Conservation (phyloP, 1,284 basidiomycete species). For the Cystobasidium sp. region DNA sequence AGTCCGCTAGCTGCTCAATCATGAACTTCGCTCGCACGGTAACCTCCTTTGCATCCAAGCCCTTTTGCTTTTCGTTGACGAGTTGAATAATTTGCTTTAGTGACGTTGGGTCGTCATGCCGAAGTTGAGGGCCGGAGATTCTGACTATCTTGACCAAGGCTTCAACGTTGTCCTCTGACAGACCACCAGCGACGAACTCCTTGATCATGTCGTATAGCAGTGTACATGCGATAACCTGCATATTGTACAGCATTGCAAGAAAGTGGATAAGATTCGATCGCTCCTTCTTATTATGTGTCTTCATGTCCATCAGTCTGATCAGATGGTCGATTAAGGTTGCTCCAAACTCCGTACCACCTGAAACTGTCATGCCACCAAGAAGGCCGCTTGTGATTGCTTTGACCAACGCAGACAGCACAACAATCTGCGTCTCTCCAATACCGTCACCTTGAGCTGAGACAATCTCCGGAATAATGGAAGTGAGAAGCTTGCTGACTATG, state of each 20-base stretch:
- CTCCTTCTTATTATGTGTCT: conserved; percentile 66
- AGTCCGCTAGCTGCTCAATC: conserved; percentile 84
- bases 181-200: conserved; percentile 67
- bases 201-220: conserved; percentile 90
- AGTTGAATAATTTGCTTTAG: conserved; percentile 64
- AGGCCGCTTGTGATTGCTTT: conserved; percentile 81
- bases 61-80: conserved; percentile 73
- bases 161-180: conserved; percentile 82
- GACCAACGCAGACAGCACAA: conserved; percentile 86
- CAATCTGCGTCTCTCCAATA: conserved; percentile 83
- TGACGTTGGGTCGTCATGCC: conserved; percentile 66
- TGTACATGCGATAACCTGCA: conserved; percentile 85
- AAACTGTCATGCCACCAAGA: conserved; percentile 85
- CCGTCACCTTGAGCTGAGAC: conserved; percentile 81
- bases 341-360: conserved; percentile 50
- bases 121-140: conserved; percentile 84
- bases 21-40: conserved; percentile 87
- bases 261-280: conserved; percentile 85
- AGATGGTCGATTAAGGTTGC: conserved; percentile 46
- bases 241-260: conserved; percentile 91
- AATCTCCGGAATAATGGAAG: conserved; percentile 76
- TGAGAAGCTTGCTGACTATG: conserved; percentile 84
- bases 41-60: conserved; percentile 62
- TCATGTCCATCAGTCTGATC: conserved; percentile 49
- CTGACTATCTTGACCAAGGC: conserved; percentile 81